Conservation (phyloP, 1,139 yeast species). For the Geotrichum candidum region DNA sequence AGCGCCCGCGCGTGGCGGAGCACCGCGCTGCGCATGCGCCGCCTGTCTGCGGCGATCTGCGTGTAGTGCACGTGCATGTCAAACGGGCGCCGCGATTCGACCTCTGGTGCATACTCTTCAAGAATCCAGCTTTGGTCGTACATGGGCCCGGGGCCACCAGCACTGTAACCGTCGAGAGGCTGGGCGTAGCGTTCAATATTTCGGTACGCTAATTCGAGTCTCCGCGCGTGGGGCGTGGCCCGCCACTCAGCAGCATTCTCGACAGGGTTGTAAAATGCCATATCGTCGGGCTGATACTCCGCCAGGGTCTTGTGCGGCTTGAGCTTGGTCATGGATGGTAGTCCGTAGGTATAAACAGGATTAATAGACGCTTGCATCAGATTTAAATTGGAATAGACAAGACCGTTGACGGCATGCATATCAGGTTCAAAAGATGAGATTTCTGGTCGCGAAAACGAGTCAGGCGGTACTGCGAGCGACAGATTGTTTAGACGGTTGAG, state of each 20-base stretch:
- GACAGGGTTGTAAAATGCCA: background rate
- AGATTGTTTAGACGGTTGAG: background rate
- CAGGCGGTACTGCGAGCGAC: background rate
- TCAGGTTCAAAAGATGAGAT: background rate
- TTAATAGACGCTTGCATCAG: background rate
- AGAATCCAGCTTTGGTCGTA: conserved; percentile 5
- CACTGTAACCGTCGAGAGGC: background rate
- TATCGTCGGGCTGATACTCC: background rate
- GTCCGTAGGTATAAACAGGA: background rate
- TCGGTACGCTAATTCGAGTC: background rate
- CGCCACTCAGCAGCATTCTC: background rate
- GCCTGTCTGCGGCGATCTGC: background rate
- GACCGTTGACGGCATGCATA: background rate
- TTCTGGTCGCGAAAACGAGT: background rate
- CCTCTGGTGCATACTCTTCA: conserved; percentile 1
- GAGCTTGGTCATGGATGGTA: background rate
- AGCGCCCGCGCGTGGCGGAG: background rate
- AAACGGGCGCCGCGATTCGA: background rate
- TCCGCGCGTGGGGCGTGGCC: background rate
- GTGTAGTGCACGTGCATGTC: background rate
- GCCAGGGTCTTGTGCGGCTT: background rate
- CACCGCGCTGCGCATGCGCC: background rate
- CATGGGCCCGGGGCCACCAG: background rate
- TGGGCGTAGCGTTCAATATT: background rate
- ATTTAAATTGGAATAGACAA: background rate